These are phyloP conservation scores for Hypoxylon sp. DNA, from an alignment of 2,329 filamentous ascomycete genomes.

Conservation along the genomic window DNA sequence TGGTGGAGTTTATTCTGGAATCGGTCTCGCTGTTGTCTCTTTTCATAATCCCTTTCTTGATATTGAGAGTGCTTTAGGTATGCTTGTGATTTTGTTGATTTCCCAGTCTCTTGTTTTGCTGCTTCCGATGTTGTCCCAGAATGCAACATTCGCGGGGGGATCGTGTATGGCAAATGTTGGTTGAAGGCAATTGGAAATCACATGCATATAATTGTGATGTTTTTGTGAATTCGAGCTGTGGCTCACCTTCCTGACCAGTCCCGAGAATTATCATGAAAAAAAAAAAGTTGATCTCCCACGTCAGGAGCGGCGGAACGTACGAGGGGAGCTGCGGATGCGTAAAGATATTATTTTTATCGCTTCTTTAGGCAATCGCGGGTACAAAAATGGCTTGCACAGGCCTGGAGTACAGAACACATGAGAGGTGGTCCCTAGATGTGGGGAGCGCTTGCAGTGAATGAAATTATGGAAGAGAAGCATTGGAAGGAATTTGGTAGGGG, in stretches of 20 bases:
- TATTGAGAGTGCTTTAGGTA: conserved; percentile 14
- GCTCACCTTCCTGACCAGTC: conserved; percentile 53
- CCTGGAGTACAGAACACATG: conserved; percentile 21
- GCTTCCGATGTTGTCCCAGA: conserved; percentile 48
- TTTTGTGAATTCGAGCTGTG: conserved; percentile 47
- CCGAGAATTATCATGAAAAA: conserved; percentile 20
- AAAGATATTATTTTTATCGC: conserved; percentile 20
- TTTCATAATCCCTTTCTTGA: conserved; percentile 58
- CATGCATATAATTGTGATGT: conserved; percentile 35
- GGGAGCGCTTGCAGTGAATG: conserved; percentile 33
- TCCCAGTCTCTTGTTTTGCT: conserved; percentile 50
- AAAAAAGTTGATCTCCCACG: conserved; percentile 20
- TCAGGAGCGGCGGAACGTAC: conserved; percentile 7
- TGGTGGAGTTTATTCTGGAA: conserved; percentile 4
- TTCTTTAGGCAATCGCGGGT: conserved; percentile 27
- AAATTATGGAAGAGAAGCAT: conserved; percentile 35
- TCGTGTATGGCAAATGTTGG: conserved; percentile 16
- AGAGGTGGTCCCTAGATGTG: conserved; percentile 33
- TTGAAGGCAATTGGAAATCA: conserved; percentile 26
- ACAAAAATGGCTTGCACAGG: conserved; percentile 24
- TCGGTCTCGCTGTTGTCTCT: conserved; percentile 29
- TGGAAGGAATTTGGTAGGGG: neutral
- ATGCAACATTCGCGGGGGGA: conserved; percentile 12
- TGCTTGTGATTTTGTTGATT: conserved; percentile 24
- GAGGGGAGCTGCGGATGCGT: conserved; percentile 13